A percentile compares a stretch with the other conserved stretches of the same genome.
These are phyloP conservation scores for Aulographum hederae DNA, from an alignment of 2,329 filamentous ascomycete genomes.

Conservation along the genomic window DNA sequence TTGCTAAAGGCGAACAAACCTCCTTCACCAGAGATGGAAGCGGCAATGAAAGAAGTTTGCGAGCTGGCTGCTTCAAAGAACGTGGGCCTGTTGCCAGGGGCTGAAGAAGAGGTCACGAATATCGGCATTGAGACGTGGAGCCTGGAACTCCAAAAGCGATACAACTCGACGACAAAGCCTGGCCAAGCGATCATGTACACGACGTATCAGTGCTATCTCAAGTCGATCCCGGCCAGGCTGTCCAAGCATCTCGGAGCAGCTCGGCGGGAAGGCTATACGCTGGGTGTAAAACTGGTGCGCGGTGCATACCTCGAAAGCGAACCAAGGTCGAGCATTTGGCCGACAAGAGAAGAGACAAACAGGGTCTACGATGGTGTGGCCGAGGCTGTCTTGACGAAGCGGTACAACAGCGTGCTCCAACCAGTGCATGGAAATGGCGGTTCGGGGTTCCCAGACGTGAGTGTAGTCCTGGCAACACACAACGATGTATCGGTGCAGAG, in stretches of 20 bases:
- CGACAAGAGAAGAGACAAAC: conserved; percentile 35
- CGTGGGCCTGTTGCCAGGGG: conserved; percentile 65
- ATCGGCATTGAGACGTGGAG: conserved; percentile 68
- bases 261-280: conserved; percentile 27
- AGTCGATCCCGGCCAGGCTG: conserved; percentile 24
- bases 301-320: conserved; percentile 37
- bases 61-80: conserved; percentile 48
- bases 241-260: conserved; percentile 28
- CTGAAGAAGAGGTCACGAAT: conserved; percentile 67
- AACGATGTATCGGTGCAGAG: conserved; percentile 52
- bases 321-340: conserved; percentile 30
- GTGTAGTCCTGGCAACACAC: conserved; percentile 65
- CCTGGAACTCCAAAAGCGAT: conserved; percentile 55
- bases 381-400: conserved; percentile 43
- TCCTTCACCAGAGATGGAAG: conserved; percentile 44
- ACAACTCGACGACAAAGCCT: conserved; percentile 35
- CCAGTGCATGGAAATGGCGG: conserved; percentile 17
- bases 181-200: conserved; percentile 54
- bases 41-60: conserved; percentile 59
- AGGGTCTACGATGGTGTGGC: conserved; percentile 54
- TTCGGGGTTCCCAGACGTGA: conserved; percentile 21
- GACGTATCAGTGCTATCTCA: conserved; percentile 40
- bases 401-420: conserved; percentile 38
- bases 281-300: conserved; percentile 38
- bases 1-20: conserved; percentile 43